phyloP scores from a whole-genome alignment of 192 early-diverging fungal genomes.

The Cetraspora pellucida region DNA sequence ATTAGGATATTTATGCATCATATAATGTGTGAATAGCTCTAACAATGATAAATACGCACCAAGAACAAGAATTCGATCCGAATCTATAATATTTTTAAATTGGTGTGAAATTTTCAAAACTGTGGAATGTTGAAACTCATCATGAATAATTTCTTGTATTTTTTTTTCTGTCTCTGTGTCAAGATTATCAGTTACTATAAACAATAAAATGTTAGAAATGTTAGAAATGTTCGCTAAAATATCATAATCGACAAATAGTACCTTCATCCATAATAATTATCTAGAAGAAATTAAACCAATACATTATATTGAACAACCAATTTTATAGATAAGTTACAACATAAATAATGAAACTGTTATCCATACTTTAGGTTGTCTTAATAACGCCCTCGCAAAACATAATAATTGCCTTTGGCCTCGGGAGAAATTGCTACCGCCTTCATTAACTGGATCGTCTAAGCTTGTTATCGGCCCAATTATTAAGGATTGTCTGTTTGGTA shows the following conservation, averaged over 20 bases:
- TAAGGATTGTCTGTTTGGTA: constrained; percentile 20
- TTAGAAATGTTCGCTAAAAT: neutral
- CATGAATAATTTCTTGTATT: constrained; percentile 61
- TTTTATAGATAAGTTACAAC: no score
- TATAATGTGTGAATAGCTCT: neutral
- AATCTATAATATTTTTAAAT: constrained; percentile 63
- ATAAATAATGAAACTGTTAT: constrained; percentile 34
- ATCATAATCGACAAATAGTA: constrained; percentile 17
- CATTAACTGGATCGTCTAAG: constrained; percentile 77
- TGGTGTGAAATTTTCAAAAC: constrained; percentile 67
- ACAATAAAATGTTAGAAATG: neutral
- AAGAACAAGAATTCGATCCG: constrained; percentile 64
- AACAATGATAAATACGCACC: neutral
- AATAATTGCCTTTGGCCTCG: constrained; percentile 81
- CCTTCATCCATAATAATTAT: constrained; percentile 56
- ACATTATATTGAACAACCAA: no score
- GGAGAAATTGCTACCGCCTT: constrained; percentile 81
- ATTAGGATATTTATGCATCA: neutral
- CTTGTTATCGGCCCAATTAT: constrained; percentile 45
- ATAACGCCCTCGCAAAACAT: constrained; percentile 76
- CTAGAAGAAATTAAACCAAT: neutral
- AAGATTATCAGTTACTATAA: constrained; percentile 64
- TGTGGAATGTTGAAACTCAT: constrained; percentile 57
- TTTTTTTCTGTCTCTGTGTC: constrained; percentile 63
- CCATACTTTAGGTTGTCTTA: constrained; percentile 63